phyloP scores from a whole-genome alignment of 495 filamentous ascomycete genomes.

The Penicillium lagena region DNA sequence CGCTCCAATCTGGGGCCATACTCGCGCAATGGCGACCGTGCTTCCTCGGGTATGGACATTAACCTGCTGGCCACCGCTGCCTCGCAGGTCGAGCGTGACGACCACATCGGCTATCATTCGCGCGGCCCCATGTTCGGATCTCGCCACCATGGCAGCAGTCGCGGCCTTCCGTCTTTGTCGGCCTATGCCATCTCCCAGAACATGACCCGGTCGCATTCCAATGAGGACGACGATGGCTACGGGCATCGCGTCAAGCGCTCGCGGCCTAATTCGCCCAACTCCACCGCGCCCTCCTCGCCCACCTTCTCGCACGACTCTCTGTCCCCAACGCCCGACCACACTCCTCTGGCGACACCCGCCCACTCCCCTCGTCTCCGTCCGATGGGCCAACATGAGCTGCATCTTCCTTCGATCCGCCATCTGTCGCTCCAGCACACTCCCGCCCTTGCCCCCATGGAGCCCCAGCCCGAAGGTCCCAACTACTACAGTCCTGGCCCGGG shows the following conservation, averaged over 20 bases:
- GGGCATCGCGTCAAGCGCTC: slow-evolving; percentile 76
- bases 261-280: slow-evolving; percentile 86
- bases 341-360: slow-evolving; percentile 88
- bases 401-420: slow-evolving; percentile 83
- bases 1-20: slow-evolving; percentile 60
- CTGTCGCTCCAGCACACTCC: slow-evolving; percentile 84
- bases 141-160: slow-evolving; percentile 51
- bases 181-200: slow-evolving; percentile 72
- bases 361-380: slow-evolving; percentile 91
- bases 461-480: slow-evolving; percentile 51
- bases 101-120: slow-evolving; percentile 41
- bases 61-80: slow-evolving; percentile 88
- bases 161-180: slow-evolving; percentile 69
- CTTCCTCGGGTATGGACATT: slow-evolving; percentile 64
- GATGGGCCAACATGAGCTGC: slow-evolving; percentile 59
- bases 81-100: slow-evolving; percentile 79
- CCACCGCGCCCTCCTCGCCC: slow-evolving; percentile 93
- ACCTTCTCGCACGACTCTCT: slow-evolving; percentile 95
- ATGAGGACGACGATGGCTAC: slow-evolving; percentile 73
- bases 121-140: slow-evolving; percentile 48
- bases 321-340: slow-evolving; percentile 95
- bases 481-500: slow-evolving; percentile 49
- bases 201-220: slow-evolving; percentile 88
- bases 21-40: slow-evolving; percentile 43
- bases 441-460: slow-evolving; percentile 88